Conservation (phyloP, 768 basidiomycete genomes). For the Boletellus ananiceps region DNA sequence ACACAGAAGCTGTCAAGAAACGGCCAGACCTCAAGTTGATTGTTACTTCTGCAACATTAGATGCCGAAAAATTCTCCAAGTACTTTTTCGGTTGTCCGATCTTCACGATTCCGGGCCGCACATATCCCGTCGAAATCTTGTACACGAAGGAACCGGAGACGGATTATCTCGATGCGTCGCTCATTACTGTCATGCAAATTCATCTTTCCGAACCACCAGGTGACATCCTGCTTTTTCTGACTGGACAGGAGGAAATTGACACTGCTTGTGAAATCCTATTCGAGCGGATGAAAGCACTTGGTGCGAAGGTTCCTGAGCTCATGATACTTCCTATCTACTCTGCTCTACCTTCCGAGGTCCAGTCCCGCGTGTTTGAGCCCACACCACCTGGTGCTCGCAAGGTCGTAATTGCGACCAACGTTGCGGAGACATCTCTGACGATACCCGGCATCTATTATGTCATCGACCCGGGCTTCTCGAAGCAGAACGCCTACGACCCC, state of each 20-base stretch:
- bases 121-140: conserved; percentile 97
- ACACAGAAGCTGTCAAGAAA: conserved; percentile 85
- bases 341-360: conserved; percentile 95
- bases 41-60: conserved; percentile 97
- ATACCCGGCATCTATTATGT: conserved; percentile 99
- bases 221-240: conserved; percentile 94
- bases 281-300: conserved; percentile 98
- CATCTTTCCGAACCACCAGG: conserved; percentile 97
- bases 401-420: conserved; percentile 99
- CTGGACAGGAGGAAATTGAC: conserved; percentile 98
- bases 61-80: conserved; percentile 98
- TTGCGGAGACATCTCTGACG: conserved; percentile 96
- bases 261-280: conserved; percentile 95
- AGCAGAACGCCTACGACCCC: conserved; percentile 98
- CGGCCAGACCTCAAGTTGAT: conserved; percentile 96
- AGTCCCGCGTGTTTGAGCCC: conserved; percentile 96
- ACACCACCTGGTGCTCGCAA: conserved; percentile 98
- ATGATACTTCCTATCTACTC: conserved; percentile 98
- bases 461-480: conserved; percentile 96
- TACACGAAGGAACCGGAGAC: conserved; percentile 98
- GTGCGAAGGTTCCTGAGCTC: conserved; percentile 97
- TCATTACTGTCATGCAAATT: conserved; percentile 99
- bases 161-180: conserved; percentile 95
- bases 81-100: conserved; percentile 99
- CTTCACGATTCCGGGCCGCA: conserved; percentile 98